Evolutionary conservation across 116 monocot genomes (phyloP), one percentile per base, ranked within the genome.

Genomic region (Phalaenopsis hybrid): DNA sequence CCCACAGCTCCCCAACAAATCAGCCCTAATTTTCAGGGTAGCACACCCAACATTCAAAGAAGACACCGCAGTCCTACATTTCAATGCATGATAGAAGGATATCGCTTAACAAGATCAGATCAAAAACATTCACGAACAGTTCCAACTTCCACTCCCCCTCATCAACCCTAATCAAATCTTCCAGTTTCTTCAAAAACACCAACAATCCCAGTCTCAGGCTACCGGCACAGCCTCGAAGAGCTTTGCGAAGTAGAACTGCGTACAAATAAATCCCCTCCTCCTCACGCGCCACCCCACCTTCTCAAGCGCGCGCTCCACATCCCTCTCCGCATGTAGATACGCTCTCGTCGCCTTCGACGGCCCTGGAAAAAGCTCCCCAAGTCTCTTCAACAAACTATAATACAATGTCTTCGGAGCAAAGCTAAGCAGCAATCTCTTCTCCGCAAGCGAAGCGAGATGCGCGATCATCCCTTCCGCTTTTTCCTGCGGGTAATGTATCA

Each of bases 271-370:
- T 20, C 93, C 98, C 74, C 88, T 83, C 43, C 86, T 87, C 37
- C 63, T 75, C 49, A 98, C 85, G 75, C 82, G 86, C 95, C 98
- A 98, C 76, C 98, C 98, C 0, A 82, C 93, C 85, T 88, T 92
- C 63, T 80, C 74, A 80, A 98, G 81, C 59, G 98, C 98, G 74
- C 78, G 76, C 87, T 98, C 95, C 57, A 98, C 93, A 55, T 95
- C 95, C 75, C 82, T 84, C 91, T 98, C 95, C 9, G 95, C 75
- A 37, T 98, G 98, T 44, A 98, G 83, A 59, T 98, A 98, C n/a
- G 98, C 98, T 74, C 98, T 82, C 44, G 98, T 98, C 2, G 98
- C 95, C 95, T 98, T 98, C 13, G 93, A 90, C 34, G 98, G 95
- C 63, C 95, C 95, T 1, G 98, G 95, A 84, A 95, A 98, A 61